Percentiles rank a stretch among this genome's conserved stretches.
Evolutionary conservation across 768 basidiomycete genomes (phyloP).

Genomic region (Lactarius deliciosus): DNA sequence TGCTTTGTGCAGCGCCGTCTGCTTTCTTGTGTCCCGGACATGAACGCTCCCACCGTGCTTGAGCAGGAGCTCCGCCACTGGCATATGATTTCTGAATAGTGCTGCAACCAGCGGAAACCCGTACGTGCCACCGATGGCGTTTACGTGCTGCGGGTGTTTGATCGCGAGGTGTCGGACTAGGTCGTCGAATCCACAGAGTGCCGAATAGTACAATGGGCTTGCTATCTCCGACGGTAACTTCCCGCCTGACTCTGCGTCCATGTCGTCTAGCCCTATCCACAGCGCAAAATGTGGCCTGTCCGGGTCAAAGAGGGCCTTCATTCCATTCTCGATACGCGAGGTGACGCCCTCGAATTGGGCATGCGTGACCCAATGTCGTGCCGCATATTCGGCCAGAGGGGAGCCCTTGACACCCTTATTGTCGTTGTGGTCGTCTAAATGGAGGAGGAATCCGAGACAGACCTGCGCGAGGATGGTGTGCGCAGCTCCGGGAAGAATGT

Average conservation of each 20-base stretch:
- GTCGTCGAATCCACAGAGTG: conserved; percentile 9
- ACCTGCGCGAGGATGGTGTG: not conserved
- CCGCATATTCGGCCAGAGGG: not conserved
- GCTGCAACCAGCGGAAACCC: conserved; percentile 8
- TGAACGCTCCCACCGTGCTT: not conserved
- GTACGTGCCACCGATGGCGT: not conserved
- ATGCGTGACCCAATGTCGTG: not conserved
- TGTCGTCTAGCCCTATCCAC: not conserved
- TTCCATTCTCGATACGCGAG: not conserved
- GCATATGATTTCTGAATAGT: not conserved
- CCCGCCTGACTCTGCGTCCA: not conserved
- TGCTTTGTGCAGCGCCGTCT: not conserved
- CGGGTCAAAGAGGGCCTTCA: not conserved
- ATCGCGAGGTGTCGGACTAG: not conserved
- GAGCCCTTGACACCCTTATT: not conserved
- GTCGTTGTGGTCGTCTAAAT: not conserved
- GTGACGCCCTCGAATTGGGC: not conserved
- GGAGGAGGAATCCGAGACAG: not conserved
- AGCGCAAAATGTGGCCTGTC: not conserved
- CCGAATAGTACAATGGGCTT: conserved; percentile 4
- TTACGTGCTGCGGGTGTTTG: not conserved
- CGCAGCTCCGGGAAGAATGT: not conserved
- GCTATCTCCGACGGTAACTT: not conserved
- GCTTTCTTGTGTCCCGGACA: not conserved
- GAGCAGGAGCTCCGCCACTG: not conserved